Conservation (phyloP, 1,284 basidiomycete genomes). For the Fomitiporia mediterranea region DNA sequence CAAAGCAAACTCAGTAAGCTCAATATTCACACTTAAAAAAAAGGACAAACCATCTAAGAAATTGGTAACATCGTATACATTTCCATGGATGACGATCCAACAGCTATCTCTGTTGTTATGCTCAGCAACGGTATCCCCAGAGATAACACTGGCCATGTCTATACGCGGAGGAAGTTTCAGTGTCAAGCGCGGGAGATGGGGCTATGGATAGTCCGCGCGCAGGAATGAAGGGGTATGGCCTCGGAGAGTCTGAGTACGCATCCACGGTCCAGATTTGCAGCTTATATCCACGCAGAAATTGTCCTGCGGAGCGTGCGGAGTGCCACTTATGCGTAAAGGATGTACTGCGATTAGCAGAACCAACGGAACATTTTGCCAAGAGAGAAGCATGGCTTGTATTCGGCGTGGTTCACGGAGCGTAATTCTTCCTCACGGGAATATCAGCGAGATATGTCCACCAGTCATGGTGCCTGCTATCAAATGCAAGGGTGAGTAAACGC, state of each 20-base stretch:
- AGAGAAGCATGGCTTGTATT: not conserved
- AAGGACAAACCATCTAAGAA: slow-evolving; percentile 49
- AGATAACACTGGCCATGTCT: not conserved
- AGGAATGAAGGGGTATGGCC: too few species aligned
- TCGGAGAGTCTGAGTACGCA: too few species aligned
- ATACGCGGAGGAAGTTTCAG: not conserved
- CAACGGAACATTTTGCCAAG: not conserved
- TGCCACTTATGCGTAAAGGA: not conserved
- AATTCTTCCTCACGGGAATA: too few species aligned
- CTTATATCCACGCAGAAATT: not conserved
- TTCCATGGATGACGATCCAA: slow-evolving; percentile 72
- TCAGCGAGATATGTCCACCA: too few species aligned
- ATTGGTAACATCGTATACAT: slow-evolving; percentile 70
- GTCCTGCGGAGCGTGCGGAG: not conserved
- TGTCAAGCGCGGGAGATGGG: not conserved
- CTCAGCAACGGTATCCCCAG: slow-evolving; percentile 33
- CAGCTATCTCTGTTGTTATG: slow-evolving; percentile 46
- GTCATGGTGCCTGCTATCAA: too few species aligned
- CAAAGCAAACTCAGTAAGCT: not conserved
- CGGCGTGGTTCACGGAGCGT: not conserved
- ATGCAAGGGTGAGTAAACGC: too few species aligned
- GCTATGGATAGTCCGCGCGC: not conserved
- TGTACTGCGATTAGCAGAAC: not conserved
- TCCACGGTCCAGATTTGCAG: not conserved
- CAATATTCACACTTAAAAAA: slow-evolving; percentile 32